These are phyloP conservation scores for Sporothrix brasiliensis DNA, from an alignment of 2,329 filamentous ascomycete genomes.

Conservation along the genomic window DNA sequence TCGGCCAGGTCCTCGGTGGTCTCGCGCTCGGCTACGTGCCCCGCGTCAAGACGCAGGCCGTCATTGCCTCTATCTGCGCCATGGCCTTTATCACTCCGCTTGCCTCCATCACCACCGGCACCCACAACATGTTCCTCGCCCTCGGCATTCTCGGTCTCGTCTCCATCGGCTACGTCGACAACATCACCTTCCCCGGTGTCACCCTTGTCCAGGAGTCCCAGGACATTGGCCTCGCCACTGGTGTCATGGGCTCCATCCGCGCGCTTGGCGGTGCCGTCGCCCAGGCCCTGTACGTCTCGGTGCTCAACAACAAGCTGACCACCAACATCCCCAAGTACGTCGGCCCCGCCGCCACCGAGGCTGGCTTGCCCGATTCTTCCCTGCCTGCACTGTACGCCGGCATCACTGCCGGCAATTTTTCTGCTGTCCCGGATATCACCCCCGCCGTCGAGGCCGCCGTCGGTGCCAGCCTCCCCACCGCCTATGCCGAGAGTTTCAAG, in stretches of 20 bases:
- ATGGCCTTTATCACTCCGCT: slow-evolving; percentile 44
- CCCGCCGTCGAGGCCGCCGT: slow-evolving; percentile 44
- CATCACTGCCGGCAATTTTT: slow-evolving; percentile 42
- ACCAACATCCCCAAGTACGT: slow-evolving; percentile 45
- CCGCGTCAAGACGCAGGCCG: slow-evolving; percentile 44
- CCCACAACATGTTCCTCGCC: slow-evolving; percentile 42
- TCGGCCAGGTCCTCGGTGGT: slow-evolving; percentile 47
- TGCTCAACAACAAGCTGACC: slow-evolving; percentile 45
- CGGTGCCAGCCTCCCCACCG: slow-evolving; percentile 43
- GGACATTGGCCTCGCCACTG: slow-evolving; percentile 51
- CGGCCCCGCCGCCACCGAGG: slow-evolving; percentile 42
- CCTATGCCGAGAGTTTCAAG: slow-evolving; percentile 50
- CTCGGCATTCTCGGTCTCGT: slow-evolving; percentile 42
- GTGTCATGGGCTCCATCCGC: slow-evolving; percentile 52
- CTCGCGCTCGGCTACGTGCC: slow-evolving; percentile 45
- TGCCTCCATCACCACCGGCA: slow-evolving; percentile 39
- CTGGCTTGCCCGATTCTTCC: slow-evolving; percentile 44
- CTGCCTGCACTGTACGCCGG: slow-evolving; percentile 44
- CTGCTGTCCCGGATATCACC: slow-evolving; percentile 44
- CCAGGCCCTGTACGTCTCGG: slow-evolving; percentile 45
- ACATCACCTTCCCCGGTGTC: slow-evolving; percentile 49
- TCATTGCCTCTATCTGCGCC: slow-evolving; percentile 41
- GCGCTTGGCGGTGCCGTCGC: slow-evolving; percentile 47
- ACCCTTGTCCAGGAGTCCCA: slow-evolving; percentile 51
- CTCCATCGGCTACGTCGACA: slow-evolving; percentile 45